phyloP scores from a whole-genome alignment of 2,329 filamentous ascomycete genomes.

The Penicillium sp. region DNA sequence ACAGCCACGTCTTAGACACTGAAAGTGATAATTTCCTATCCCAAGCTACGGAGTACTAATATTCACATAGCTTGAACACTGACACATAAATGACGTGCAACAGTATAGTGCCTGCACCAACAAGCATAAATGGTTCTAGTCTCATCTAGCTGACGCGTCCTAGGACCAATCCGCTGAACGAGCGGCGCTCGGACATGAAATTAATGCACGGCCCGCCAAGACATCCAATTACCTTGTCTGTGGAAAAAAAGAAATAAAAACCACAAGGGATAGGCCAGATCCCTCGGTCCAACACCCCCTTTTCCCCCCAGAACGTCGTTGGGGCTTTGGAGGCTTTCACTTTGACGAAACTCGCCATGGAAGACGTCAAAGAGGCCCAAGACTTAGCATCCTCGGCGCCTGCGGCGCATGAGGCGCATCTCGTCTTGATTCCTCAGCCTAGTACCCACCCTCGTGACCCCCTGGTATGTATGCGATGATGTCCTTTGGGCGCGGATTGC shows the following conservation, averaged over 20 bases:
- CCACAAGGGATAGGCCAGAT: not conserved
- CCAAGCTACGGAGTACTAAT: not conserved
- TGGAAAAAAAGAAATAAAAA: not conserved
- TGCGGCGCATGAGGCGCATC: constrained; percentile 12
- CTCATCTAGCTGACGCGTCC: not conserved
- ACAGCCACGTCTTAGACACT: not conserved
- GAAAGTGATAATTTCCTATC: not conserved
- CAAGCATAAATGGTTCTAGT: not conserved
- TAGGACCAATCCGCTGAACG: not conserved
- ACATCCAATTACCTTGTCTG: not conserved
- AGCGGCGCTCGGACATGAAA: not conserved
- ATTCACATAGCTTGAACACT: not conserved
- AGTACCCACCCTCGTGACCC: constrained; percentile 43
- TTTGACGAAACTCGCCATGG: constrained; percentile 4
- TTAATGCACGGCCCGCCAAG: constrained; percentile 3
- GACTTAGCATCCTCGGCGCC: constrained; percentile 17
- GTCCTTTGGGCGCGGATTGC: not conserved
- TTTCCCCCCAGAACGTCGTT: not conserved
- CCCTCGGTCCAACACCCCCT: not conserved
- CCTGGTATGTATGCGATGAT: constrained; percentile 40
- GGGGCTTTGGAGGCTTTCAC: not conserved
- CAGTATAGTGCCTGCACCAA: not conserved
- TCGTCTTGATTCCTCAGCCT: constrained; percentile 49
- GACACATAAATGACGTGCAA: not conserved
- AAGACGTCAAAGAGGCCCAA: constrained; percentile 12